Percentiles rank a stretch among this genome's conserved stretches.
Evolutionary conservation across 768 basidiomycete species (phyloP).

Genomic region (Rhodosporidiobolus odoratus): DNA sequence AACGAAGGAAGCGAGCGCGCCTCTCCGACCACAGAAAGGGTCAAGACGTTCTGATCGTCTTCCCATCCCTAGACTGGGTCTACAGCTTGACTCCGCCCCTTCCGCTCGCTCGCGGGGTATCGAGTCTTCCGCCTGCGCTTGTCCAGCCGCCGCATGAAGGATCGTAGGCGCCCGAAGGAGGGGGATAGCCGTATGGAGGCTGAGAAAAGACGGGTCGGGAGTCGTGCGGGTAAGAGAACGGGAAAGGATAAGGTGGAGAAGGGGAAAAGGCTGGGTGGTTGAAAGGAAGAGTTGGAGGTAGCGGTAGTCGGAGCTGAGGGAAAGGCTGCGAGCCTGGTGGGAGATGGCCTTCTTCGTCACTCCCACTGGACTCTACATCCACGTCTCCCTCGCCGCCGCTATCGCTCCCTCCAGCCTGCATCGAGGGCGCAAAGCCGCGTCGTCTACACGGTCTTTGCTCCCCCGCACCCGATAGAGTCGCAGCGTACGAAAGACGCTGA

Average conservation of each 20-base stretch:
- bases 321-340: too few relatives aligned
- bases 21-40: too few relatives aligned
- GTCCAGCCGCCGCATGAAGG: neutral
- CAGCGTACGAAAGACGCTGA: neutral
- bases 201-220: neutral
- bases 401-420: neutral
- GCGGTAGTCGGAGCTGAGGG: too few relatives aligned
- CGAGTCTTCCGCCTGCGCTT: neutral
- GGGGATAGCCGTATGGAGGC: too few relatives aligned
- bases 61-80: too few relatives aligned
- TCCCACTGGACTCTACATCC: neutral
- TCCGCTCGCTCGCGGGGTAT: too few relatives aligned
- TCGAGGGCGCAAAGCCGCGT: neutral
- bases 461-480: neutral
- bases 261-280: neutral
- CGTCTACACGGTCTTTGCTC: neutral
- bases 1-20: too few relatives aligned
- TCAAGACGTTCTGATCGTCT: too few relatives aligned
- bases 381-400: neutral
- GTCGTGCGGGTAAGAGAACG: neutral
- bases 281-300: too few relatives aligned
- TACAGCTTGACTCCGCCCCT: conserved; percentile 1
- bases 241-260: neutral
- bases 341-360: neutral
- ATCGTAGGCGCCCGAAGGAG: neutral